Percentiles rank a stretch among this genome's conserved stretches.
Conservation (phyloP, 305 asterid species). For the Fraxinus sp. region DNA sequence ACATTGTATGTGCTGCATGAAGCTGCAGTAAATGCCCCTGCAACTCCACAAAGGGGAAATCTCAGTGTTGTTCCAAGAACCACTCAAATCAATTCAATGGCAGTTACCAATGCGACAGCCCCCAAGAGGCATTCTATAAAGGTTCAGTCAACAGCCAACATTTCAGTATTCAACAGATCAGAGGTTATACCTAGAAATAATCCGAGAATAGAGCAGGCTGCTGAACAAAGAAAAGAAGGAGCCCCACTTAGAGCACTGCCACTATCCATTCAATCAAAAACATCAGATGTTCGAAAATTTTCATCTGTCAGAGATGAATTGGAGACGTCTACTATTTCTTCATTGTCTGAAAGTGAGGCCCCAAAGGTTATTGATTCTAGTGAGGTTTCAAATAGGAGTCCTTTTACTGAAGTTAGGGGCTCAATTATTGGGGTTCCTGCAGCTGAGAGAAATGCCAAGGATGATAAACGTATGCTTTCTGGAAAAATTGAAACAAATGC, state of each 20-base stretch:
- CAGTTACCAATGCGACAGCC: conserved; percentile 44
- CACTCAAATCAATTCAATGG: conserved; percentile 47
- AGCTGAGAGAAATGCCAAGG: conserved; percentile 47
- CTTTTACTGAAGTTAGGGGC: conserved; percentile 45
- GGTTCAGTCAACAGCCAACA: conserved; percentile 53
- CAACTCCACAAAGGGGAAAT: conserved; percentile 79
- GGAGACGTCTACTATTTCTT: conserved; percentile 45
- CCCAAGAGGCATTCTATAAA: conserved; percentile 64
- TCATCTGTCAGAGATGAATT: conserved; percentile 56
- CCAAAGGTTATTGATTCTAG: conserved; percentile 44
- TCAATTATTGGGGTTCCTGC: conserved; percentile 39
- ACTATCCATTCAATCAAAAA: conserved; percentile 57
- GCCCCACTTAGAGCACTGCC: conserved; percentile 52
- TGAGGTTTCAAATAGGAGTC: conserved; percentile 47
- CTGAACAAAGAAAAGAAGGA: conserved; percentile 83
- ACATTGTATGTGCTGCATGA: conserved; percentile 39
- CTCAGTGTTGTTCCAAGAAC: conserved; percentile 48
- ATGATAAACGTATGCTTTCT: conserved; percentile 46
- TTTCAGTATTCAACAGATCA: conserved; percentile 54
- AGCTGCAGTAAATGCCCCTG: conserved; percentile 66
- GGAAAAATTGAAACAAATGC: conserved; percentile 47
- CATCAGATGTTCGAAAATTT: conserved; percentile 59
- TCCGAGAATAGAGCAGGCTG: conserved; percentile 61
- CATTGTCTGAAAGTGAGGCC: conserved; percentile 53
- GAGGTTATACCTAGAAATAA: conserved; percentile 79